Conservation (phyloP, 2,329 filamentous ascomycete genomes). For the Ceratocystis alfenasii region DNA sequence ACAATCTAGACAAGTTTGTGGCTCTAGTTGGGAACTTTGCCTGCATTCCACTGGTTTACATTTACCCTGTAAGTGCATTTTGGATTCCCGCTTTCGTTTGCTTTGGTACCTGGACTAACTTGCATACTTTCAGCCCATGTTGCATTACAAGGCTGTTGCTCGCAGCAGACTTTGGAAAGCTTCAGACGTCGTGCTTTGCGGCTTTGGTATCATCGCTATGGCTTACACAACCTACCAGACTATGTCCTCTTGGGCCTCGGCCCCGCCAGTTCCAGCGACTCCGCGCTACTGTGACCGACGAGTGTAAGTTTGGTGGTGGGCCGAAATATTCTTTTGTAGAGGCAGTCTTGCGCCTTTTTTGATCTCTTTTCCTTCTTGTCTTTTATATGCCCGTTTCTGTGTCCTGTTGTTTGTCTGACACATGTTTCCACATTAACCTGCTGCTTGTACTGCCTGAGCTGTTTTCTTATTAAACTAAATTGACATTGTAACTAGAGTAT, state of each 20-base stretch:
- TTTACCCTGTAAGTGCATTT: slow-evolving; percentile 70
- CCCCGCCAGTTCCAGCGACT: slow-evolving; percentile 33
- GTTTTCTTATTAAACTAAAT: not conserved
- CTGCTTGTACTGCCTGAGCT: not conserved
- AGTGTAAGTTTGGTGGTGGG: not conserved
- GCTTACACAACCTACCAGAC: slow-evolving; percentile 83
- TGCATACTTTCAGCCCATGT: slow-evolving; percentile 56
- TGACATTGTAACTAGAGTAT: not conserved
- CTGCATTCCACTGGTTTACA: slow-evolving; percentile 91
- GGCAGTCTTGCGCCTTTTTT: not conserved
- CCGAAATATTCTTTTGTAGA: not conserved
- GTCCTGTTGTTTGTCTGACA: not conserved
- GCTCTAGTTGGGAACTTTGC: slow-evolving; percentile 93
- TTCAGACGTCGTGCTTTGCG: slow-evolving; percentile 62
- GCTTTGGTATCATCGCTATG: slow-evolving; percentile 81
- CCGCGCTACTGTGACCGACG: slow-evolving; percentile 45
- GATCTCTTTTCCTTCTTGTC: not conserved
- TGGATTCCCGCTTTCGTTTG: slow-evolving; percentile 18
- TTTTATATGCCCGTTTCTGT: not conserved
- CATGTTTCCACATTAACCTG: not conserved
- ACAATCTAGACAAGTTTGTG: slow-evolving; percentile 94
- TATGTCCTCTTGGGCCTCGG: slow-evolving; percentile 69
- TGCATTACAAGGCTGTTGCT: slow-evolving; percentile 76
- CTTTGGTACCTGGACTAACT: slow-evolving; percentile 25
- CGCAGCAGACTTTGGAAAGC: slow-evolving; percentile 53